phyloP scores from a whole-genome alignment of 179 eudicot genomes.

The Corrigiola litoralis region DNA sequence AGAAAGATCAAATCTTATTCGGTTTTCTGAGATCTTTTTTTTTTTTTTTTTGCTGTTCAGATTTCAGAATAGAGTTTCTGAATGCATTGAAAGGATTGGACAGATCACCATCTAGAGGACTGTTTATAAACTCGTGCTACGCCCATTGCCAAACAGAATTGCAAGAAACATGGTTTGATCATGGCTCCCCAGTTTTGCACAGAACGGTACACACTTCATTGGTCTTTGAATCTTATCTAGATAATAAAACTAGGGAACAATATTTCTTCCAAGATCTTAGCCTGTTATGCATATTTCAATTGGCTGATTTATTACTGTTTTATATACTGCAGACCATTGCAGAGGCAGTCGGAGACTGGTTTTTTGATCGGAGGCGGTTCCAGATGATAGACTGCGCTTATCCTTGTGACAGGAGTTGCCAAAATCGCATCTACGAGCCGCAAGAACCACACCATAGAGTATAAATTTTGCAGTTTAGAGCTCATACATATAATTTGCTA shows the following conservation, averaged over 20 bases:
- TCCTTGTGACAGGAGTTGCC: conserved; percentile 76
- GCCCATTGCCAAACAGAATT: conserved; percentile 82
- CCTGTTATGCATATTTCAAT: not conserved
- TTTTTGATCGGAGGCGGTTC: conserved; percentile 44
- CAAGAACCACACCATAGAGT: conserved; percentile 30
- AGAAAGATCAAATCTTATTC: not conserved
- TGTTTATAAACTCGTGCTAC: conserved; percentile 81
- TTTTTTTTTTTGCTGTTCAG: conserved; percentile 27
- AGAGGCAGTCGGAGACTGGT: conserved; percentile 84
- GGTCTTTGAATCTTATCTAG: too few species aligned
- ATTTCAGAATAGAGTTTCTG: conserved; percentile 61
- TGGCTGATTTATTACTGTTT: not conserved
- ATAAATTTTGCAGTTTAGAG: conserved; percentile 3
- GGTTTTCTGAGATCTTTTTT: not conserved
- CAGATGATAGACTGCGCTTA: conserved; percentile 68
- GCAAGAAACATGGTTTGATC: conserved; percentile 75
- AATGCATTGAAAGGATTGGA: conserved; percentile 40
- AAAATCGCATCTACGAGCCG: conserved; percentile 52
- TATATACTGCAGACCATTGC: conserved; percentile 55
- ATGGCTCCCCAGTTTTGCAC: conserved; percentile 48
- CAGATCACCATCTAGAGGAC: conserved; percentile 51
- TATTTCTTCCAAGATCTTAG: not conserved
- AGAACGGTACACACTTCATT: conserved; percentile 29
- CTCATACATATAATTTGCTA: conserved; percentile 6
- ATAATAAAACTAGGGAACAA: too few species aligned